These are phyloP conservation scores for Daldinia sp. DNA, from an alignment of 2,329 filamentous ascomycete species.

Conservation along the genomic window DNA sequence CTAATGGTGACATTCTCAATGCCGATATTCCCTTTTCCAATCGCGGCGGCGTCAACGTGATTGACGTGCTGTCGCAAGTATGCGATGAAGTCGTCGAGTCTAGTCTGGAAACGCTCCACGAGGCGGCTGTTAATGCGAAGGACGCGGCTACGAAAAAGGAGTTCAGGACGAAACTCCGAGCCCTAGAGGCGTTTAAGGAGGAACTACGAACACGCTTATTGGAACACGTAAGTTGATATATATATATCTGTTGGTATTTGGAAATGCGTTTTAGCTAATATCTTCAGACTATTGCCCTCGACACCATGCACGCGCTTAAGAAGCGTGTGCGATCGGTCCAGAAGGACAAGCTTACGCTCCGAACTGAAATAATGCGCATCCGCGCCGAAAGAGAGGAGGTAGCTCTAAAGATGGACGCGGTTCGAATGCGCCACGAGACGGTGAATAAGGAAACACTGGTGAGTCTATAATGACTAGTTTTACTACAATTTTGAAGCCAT, in stretches of 20 bases:
- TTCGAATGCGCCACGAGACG: conserved; percentile 70
- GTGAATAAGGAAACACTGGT: conserved; percentile 66
- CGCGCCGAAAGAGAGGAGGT: conserved; percentile 72
- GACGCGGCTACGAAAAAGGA: conserved; percentile 65
- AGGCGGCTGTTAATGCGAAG: conserved; percentile 57
- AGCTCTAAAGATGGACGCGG: conserved; percentile 71
- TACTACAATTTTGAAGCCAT: conserved; percentile 30
- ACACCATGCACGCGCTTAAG: conserved; percentile 68
- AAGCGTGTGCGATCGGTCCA: conserved; percentile 69
- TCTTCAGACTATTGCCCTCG: conserved; percentile 67
- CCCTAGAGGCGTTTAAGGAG: conserved; percentile 69
- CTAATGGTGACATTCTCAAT: conserved; percentile 58
- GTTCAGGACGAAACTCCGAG: conserved; percentile 65
- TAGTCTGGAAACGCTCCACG: conserved; percentile 62
- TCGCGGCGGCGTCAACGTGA: conserved; percentile 67
- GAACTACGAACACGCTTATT: conserved; percentile 68
- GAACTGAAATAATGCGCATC: conserved; percentile 71
- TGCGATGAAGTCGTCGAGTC: conserved; percentile 71
- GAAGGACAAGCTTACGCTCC: conserved; percentile 67
- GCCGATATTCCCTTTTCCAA: conserved; percentile 66
- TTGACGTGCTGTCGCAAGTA: conserved; percentile 72
- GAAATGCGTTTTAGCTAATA: conserved; percentile 19
- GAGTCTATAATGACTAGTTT: conserved; percentile 41
- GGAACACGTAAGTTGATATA: conserved; percentile 65
- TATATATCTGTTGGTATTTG: neutral